A percentile compares a stretch with the other conserved stretches of the same genome.
These are phyloP conservation scores for Zygoascus hellenicus DNA, from an alignment of 1,139 yeast species.

Conservation along the genomic window DNA sequence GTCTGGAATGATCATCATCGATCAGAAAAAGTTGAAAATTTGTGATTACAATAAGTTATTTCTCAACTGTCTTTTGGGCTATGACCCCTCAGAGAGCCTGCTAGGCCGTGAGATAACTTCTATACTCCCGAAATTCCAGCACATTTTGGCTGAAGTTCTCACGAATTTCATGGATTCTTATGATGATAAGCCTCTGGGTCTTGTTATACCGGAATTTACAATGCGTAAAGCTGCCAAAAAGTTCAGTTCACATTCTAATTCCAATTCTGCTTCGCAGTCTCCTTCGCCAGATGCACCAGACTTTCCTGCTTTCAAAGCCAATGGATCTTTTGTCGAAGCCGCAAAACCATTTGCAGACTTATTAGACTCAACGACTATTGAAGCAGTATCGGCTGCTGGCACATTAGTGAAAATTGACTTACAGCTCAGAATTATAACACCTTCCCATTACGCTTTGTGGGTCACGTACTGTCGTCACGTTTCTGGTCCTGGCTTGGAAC, in stretches of 20 bases:
- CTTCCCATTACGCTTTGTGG: slow-evolving; percentile 67
- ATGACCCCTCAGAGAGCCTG: slow-evolving; percentile 37
- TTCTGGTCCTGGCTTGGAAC: slow-evolving; percentile 25
- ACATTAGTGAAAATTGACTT: slow-evolving; percentile 59
- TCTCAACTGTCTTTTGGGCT: slow-evolving; percentile 73
- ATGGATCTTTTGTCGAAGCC: background rate
- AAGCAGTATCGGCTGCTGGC: slow-evolving; percentile 69
- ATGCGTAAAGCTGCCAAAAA: slow-evolving; percentile 47
- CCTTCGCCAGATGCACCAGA: background rate
- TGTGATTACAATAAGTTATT: slow-evolving; percentile 74
- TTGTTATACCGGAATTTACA: slow-evolving; percentile 83
- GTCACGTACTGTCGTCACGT: slow-evolving; percentile 62
- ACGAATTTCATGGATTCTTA: slow-evolving; percentile 9
- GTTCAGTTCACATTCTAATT: slow-evolving; percentile 10
- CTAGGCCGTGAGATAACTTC: slow-evolving; percentile 47
- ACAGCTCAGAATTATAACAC: slow-evolving; percentile 66
- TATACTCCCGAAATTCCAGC: slow-evolving; percentile 61
- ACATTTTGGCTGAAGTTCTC: slow-evolving; percentile 39
- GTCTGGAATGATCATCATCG: slow-evolving; percentile 78
- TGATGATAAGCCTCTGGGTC: slow-evolving; percentile 36
- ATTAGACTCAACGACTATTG: slow-evolving; percentile 43
- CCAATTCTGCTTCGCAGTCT: background rate
- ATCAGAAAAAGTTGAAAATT: slow-evolving; percentile 42
- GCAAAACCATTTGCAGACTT: slow-evolving; percentile 15
- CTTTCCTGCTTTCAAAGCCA: background rate